phyloP scores from a whole-genome alignment of 208 protist genomes.

The Trypanosoma brucei region DNA sequence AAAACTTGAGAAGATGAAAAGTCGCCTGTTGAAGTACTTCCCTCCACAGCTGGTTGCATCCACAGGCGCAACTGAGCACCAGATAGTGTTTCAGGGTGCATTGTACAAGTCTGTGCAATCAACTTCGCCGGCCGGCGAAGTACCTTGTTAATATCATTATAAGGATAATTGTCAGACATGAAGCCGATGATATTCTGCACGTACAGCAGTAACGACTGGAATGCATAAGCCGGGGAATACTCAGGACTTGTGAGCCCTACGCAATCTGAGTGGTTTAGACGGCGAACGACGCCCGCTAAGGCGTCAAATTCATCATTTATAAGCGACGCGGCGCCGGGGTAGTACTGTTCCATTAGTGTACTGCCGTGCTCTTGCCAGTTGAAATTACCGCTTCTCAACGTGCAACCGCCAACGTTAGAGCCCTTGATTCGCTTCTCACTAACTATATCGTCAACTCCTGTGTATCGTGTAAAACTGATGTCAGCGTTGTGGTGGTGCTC shows the following conservation, averaged over 20 bases:
- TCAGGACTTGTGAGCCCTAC: constrained; percentile 52
- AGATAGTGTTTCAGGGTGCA: constrained; percentile 71
- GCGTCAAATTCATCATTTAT: constrained; percentile 70
- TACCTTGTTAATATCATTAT: constrained; percentile 84
- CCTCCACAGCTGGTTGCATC: not conserved
- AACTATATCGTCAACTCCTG: constrained; percentile 57
- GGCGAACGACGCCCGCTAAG: constrained; percentile 48
- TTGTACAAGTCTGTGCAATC: constrained; percentile 73
- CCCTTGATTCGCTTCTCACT: constrained; percentile 70
- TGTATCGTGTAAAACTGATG: constrained; percentile 39
- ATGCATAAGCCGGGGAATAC: constrained; percentile 58
- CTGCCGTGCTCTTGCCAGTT: constrained; percentile 71
- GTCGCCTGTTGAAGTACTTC: not conserved
- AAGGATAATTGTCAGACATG: constrained; percentile 77
- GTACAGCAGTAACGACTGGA: constrained; percentile 69
- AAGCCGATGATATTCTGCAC: constrained; percentile 83
- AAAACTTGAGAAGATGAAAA: not conserved
- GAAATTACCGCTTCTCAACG: constrained; percentile 60
- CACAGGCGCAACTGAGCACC: constrained; percentile 16
- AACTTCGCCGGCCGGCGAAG: constrained; percentile 66
- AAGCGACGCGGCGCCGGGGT: constrained; percentile 64
- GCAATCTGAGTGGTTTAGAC: constrained; percentile 57
- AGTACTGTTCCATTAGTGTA: constrained; percentile 83
- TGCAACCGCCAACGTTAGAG: constrained; percentile 23
- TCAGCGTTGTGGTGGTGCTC: constrained; percentile 1